These are phyloP conservation scores for Recurvomyces mirabilis DNA, from an alignment of 495 filamentous ascomycete species.

Conservation along the genomic window DNA sequence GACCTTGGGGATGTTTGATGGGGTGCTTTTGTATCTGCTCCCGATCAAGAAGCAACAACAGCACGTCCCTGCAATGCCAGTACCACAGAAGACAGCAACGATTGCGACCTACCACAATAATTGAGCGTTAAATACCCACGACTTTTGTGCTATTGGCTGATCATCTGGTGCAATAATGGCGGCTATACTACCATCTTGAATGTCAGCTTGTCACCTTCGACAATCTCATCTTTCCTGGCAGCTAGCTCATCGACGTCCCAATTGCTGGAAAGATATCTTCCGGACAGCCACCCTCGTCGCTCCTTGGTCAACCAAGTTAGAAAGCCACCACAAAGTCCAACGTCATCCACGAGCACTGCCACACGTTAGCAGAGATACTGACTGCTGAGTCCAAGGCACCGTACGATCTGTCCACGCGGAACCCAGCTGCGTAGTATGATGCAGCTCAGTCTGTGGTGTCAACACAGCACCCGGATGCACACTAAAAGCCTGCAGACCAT, in stretches of 20 bases:
- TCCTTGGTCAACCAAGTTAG: constrained; percentile 16
- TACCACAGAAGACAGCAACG: too few species aligned
- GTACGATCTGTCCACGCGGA: neutral
- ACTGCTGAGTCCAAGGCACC: neutral
- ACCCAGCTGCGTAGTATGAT: constrained; percentile 3
- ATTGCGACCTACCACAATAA: too few species aligned
- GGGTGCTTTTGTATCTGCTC: too few species aligned
- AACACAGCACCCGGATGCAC: constrained; percentile 27
- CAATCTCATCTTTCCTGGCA: constrained; percentile 10
- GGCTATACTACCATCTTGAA: constrained; percentile 21
- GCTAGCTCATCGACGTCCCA: constrained; percentile 15
- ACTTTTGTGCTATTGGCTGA: too few species aligned
- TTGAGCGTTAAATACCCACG: too few species aligned
- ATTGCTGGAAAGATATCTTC: constrained; percentile 5
- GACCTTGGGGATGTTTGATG: too few species aligned
- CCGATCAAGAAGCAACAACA: too few species aligned
- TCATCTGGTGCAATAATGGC: too few species aligned
- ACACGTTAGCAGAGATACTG: constrained; percentile 4
- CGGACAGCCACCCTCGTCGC: constrained; percentile 14
- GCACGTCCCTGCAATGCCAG: too few species aligned
- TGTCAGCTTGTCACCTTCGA: constrained; percentile 8
- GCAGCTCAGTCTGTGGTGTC: constrained; percentile 22
- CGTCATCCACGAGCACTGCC: constrained; percentile 20
- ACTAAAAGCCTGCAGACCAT: constrained; percentile 22
- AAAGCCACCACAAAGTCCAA: constrained; percentile 18